phyloP scores from a whole-genome alignment of 2,329 filamentous ascomycete genomes.

The Sclerotinia sclerotiorum region DNA sequence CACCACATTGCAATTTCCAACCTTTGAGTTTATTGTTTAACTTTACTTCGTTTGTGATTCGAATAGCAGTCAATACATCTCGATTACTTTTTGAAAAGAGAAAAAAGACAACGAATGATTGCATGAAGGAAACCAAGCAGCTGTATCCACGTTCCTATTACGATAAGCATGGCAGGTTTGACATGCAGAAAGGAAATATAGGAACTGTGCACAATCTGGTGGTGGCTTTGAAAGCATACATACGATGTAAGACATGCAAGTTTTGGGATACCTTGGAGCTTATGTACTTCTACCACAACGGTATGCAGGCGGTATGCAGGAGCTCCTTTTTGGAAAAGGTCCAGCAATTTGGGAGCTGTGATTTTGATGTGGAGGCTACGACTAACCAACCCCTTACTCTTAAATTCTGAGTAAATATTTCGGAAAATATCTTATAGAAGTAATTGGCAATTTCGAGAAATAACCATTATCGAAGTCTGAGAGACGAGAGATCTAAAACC shows the following conservation, averaged over 20 bases:
- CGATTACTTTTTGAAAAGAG: background rate
- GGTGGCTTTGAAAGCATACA: background rate
- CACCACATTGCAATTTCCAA: no score
- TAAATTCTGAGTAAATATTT: background rate
- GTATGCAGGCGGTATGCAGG: conserved; percentile 10
- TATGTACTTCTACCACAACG: background rate
- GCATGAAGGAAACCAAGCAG: conserved; percentile 18
- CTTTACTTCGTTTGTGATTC: background rate
- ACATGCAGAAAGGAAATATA: background rate
- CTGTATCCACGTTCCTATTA: conserved; percentile 16
- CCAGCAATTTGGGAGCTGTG: background rate
- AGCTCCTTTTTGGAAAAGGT: conserved; percentile 6
- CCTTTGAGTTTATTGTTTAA: background rate
- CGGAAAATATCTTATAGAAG: background rate
- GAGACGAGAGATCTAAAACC: background rate
- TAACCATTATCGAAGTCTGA: background rate
- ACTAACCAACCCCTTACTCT: background rate
- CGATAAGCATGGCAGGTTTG: conserved; percentile 10
- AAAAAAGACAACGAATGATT: conserved; percentile 7
- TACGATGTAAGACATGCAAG: background rate
- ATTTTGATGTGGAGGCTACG: background rate
- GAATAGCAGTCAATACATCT: background rate
- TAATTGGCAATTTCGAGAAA: conserved; percentile 14
- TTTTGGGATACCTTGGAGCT: background rate
- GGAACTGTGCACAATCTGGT: conserved; percentile 7